These are phyloP conservation scores for Cercophora scortea DNA, from an alignment of 495 filamentous ascomycete species.

Conservation along the genomic window DNA sequence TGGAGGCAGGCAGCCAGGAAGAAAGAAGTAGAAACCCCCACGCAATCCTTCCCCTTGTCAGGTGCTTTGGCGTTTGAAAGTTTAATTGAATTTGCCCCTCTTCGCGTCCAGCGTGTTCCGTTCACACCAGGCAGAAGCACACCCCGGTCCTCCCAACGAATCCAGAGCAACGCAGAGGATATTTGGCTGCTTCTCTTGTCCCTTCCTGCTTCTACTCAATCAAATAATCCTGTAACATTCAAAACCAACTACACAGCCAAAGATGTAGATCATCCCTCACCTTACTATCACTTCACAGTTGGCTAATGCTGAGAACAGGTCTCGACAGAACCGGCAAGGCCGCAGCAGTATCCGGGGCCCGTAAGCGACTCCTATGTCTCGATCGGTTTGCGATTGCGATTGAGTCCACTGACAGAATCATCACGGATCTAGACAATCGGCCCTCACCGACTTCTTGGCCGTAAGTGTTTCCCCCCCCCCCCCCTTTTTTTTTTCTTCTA, in stretches of 20 bases:
- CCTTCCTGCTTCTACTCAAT: background rate
- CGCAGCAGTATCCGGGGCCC: conserved; percentile 24
- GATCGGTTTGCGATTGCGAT: background rate
- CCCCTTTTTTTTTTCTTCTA: no score
- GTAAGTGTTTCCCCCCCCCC: conserved; percentile 38
- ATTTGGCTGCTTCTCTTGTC: background rate
- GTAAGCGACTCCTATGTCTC: conserved; percentile 13
- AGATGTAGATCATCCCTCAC: background rate
- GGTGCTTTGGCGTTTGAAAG: conserved; percentile 19
- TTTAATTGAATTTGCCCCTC: conserved; percentile 24
- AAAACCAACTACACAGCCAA: background rate
- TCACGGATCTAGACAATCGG: conserved; percentile 46
- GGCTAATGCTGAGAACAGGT: conserved; percentile 9
- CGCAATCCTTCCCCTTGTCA: conserved; percentile 6
- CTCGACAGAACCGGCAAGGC: conserved; percentile 10
- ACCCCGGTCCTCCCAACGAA: no score
- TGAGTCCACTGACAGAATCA: background rate
- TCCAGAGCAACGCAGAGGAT: no score
- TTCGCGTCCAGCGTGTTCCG: conserved; percentile 13
- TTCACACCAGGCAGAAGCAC: background rate
- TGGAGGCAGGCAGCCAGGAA: background rate
- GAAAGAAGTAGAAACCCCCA: background rate
- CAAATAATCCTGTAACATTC: background rate
- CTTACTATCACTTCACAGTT: background rate
- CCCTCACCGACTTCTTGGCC: conserved; percentile 74